These are phyloP conservation scores for Erysimum cheiranthoides DNA, from an alignment of 345 rosid species.

Conservation along the genomic window DNA sequence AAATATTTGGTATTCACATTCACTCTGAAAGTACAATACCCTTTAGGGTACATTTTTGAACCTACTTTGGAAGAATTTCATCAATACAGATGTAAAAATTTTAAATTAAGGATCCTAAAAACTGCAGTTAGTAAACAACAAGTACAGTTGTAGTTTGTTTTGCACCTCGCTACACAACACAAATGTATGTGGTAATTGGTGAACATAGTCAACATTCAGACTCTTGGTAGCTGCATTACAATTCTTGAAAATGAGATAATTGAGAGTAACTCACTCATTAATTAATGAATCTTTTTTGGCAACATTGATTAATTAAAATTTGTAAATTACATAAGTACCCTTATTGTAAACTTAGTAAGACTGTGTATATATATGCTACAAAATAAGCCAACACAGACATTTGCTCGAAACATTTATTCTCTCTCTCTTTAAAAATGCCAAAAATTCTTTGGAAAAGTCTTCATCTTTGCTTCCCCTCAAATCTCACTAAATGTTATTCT, in stretches of 20 bases:
- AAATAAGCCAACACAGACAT: slow-evolving; percentile 30
- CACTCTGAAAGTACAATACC: slow-evolving; percentile 37
- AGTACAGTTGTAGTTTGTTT: slow-evolving; percentile 10
- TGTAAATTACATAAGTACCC: slow-evolving; percentile 19
- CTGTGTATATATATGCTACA: slow-evolving; percentile 27
- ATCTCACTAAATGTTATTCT: slow-evolving; percentile 42
- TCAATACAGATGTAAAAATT: background rate
- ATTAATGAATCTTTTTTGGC: background rate
- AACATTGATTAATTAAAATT: background rate
- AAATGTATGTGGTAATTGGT: slow-evolving; percentile 36
- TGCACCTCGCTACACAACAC: slow-evolving; percentile 21
- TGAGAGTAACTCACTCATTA: background rate
- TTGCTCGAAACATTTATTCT: slow-evolving; percentile 21
- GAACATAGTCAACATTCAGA: slow-evolving; percentile 32
- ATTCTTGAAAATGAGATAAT: slow-evolving; percentile 37
- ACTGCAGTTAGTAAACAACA: slow-evolving; percentile 1
- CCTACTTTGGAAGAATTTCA: slow-evolving; percentile 20
- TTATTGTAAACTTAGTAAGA: background rate
- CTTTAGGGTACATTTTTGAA: slow-evolving; percentile 2
- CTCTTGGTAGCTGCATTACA: slow-evolving; percentile 34
- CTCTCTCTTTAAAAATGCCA: slow-evolving; percentile 53
- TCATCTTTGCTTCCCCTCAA: slow-evolving; percentile 59
- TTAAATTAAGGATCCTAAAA: background rate
- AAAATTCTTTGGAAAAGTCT: slow-evolving; percentile 67
- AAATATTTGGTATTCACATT: slow-evolving; percentile 29